Percentiles rank a stretch among this genome's conserved stretches.
Evolutionary conservation across 768 basidiomycete species (phyloP).

Genomic region (Panus rudis): DNA sequence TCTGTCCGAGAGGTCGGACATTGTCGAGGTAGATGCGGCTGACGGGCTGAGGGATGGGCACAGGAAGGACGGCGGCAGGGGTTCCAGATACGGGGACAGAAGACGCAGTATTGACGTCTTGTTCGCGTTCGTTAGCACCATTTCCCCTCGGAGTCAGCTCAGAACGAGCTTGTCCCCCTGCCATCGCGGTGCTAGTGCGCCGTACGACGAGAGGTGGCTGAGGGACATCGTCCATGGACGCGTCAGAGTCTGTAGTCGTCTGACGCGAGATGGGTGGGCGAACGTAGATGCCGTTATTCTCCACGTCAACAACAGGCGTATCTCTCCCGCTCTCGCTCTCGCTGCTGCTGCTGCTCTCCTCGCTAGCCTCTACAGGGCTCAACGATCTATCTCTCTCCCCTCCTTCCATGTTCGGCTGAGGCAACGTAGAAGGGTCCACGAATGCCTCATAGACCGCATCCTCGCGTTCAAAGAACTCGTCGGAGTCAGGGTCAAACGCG

Average conservation of each 20-base stretch:
- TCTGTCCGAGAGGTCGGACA: conserved; percentile 39
- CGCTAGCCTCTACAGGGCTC: conserved; percentile 4
- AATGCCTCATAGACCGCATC: conserved; percentile 61
- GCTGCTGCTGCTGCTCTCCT: conserved; percentile 1
- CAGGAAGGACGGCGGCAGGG: conserved; percentile 3
- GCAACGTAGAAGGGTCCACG: conserved; percentile 32
- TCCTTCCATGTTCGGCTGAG: conserved; percentile 7
- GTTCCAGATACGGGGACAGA: conserved; percentile 2
- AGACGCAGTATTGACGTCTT: neutral
- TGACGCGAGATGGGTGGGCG: no score
- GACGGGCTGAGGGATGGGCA: conserved; percentile 32
- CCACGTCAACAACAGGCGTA: conserved; percentile 8
- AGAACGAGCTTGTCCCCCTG: no score
- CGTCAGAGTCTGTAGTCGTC: neutral
- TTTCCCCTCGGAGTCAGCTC: neutral
- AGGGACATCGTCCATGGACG: neutral
- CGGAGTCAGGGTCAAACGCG: conserved; percentile 75
- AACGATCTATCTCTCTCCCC: conserved; percentile 4
- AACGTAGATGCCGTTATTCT: conserved; percentile 18
- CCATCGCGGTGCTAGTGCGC: no score
- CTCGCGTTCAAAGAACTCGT: conserved; percentile 61
- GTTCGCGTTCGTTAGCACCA: neutral
- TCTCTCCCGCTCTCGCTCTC: neutral
- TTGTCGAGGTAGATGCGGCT: conserved; percentile 48
- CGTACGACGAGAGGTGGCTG: neutral